Conservation (phyloP, 768 basidiomycete genomes). For the Ephemerocybe angulata region DNA sequence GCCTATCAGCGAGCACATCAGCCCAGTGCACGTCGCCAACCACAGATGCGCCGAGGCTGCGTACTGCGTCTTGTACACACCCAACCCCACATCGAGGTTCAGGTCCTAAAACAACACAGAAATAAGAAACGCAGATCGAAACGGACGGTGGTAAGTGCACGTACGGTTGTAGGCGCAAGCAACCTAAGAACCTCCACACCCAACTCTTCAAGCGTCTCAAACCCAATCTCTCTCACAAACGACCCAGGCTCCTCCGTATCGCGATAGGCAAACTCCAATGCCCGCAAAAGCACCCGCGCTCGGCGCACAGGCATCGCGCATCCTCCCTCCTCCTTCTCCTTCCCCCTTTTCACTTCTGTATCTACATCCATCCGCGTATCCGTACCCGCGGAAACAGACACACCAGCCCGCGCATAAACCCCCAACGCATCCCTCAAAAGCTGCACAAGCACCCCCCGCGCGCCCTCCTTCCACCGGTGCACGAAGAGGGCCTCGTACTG, state of each 20-base stretch:
- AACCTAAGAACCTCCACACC: slow-evolving; percentile 31
- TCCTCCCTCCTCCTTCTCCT: too few relatives aligned
- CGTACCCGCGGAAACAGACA: too few relatives aligned
- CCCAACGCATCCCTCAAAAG: slow-evolving; percentile 48
- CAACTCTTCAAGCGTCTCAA: slow-evolving; percentile 33
- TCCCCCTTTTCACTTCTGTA: too few relatives aligned
- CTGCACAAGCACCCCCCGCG: slow-evolving; percentile 33
- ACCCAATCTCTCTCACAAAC: slow-evolving; percentile 10
- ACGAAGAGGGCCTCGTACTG: slow-evolving; percentile 56
- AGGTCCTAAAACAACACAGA: slow-evolving; percentile 23
- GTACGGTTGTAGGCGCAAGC: too few relatives aligned
- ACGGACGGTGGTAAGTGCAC: too few relatives aligned
- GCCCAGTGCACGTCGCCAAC: too few relatives aligned
- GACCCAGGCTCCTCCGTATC: slow-evolving; percentile 23
- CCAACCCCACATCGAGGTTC: slow-evolving; percentile 32
- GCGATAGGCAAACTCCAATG: slow-evolving; percentile 51
- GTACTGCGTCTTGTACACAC: slow-evolving; percentile 42
- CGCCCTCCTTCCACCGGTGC: slow-evolving; percentile 56
- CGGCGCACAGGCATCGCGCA: slow-evolving; percentile 50
- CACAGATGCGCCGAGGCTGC: slow-evolving; percentile 58
- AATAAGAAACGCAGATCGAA: not conserved
- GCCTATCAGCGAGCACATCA: too few relatives aligned
- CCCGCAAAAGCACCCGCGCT: slow-evolving; percentile 51
- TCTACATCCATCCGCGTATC: too few relatives aligned
- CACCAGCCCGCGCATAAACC: too few relatives aligned